phyloP scores from a whole-genome alignment of 75 land plant species.

The Cryptomeria japonica region DNA sequence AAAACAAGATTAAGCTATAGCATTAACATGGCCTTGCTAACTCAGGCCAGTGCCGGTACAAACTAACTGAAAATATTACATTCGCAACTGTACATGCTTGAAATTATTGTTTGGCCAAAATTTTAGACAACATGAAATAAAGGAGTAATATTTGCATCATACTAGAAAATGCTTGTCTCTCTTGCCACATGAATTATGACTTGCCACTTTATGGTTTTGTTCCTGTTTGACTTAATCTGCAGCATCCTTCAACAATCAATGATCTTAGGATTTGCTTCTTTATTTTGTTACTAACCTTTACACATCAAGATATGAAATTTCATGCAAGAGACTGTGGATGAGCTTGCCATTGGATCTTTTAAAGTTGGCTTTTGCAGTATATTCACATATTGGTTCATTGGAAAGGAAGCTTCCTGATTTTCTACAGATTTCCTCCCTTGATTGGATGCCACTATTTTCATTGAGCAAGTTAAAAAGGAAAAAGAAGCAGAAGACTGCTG shows the following conservation, averaged over 20 bases:
- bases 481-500: slow-evolving; percentile 28
- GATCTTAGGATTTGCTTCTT: background rate
- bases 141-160: background rate
- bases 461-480: slow-evolving; percentile 31
- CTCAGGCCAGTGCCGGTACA: background rate
- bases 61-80: background rate
- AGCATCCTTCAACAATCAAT: background rate
- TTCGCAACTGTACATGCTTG: background rate
- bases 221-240: background rate
- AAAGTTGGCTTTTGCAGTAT: slow-evolving; percentile 36
- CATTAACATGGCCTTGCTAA: background rate
- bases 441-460: slow-evolving; percentile 38
- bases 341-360: slow-evolving; percentile 33
- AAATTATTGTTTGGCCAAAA: background rate
- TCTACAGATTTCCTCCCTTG: slow-evolving; percentile 27
- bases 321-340: slow-evolving; percentile 37
- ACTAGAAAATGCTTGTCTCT: background rate
- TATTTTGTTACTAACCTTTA: slow-evolving; percentile 2
- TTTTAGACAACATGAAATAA: background rate
- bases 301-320: slow-evolving; percentile 37
- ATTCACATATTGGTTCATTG: slow-evolving; percentile 25
- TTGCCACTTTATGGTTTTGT: background rate
- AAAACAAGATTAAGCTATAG: background rate
- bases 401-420: slow-evolving; percentile 23
- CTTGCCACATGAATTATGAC: background rate